Evolutionary conservation across 1,284 basidiomycete species (phyloP), one percentile per base, ranked within the genome.

Genomic region (Cutaneotrichosporon sp.): DNA sequence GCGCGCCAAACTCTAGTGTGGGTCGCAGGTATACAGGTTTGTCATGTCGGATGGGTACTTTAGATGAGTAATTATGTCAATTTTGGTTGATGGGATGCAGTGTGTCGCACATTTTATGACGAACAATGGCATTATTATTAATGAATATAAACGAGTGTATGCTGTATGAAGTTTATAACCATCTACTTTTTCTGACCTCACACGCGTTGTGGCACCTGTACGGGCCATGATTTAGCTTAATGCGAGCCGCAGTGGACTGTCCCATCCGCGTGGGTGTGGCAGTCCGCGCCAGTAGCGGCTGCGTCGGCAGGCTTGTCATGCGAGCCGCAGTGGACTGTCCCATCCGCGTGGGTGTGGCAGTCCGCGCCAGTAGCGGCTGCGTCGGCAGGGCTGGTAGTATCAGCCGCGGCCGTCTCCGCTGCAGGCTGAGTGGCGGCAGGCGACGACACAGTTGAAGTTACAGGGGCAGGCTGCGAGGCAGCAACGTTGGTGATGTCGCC

Each of bases 181-280:
- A 14, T 31, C 29, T 31, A 31, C 29, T 14, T 31, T n/a, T n/a
- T 31, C 29, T 31, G 29, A 31, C 29, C 29, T 31, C 29, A 31
- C 14, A 31, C 29, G n/a, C n/a, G n/a, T n/a, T n/a, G n/a, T n/a
- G n/a, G n/a, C n/a, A n/a, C n/a, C n/a, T n/a, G n/a, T n/a, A n/a
- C n/a, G n/a, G n/a, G n/a, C n/a, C n/a, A n/a, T n/a, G n/a, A n/a
- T n/a, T n/a, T n/a, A n/a, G 26, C 14, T 33, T 24, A 45, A 20
- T 45, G 20, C 10, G 43, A n/a, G 31, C 43, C 43, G 43, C 43
- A 45, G 43, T 45, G 43, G 31, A 45, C 50, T 49, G 54, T 51
- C 35, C 70, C 70, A 35, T 69, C 70, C 22, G 65, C 57, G 53
- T 72, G 70, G 27, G 66, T 68, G 61, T 72, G 70, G 60, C 72